These are phyloP conservation scores for Apiotrichum domesticum DNA, from an alignment of 1,284 basidiomycete genomes.

Conservation along the genomic window DNA sequence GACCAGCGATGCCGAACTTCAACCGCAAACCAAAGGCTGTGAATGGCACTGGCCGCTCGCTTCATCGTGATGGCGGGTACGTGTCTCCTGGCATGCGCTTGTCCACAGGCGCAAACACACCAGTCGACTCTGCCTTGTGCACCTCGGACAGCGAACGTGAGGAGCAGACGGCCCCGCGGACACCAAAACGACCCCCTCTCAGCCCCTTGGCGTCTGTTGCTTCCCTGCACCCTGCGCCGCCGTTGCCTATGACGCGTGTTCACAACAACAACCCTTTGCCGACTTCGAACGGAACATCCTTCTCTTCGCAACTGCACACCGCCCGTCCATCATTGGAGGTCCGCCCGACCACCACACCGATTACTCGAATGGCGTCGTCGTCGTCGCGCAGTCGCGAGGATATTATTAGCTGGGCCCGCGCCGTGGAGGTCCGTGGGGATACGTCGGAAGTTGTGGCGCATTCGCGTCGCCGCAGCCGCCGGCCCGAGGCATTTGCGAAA, in stretches of 20 bases:
- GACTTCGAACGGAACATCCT: constrained; percentile 4
- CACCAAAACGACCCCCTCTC: background rate
- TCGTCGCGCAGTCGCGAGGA: constrained; percentile 42
- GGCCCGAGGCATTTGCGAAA: constrained; percentile 7
- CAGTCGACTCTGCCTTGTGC: constrained; percentile 33
- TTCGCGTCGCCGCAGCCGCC: constrained; percentile 3
- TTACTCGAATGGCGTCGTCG: constrained; percentile 33
- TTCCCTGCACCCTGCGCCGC: constrained; percentile 1
- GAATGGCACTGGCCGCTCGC: constrained; percentile 8
- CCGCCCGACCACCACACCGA: constrained; percentile 14
- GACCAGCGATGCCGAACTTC: constrained; percentile 18
- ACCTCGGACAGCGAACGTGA: constrained; percentile 35
- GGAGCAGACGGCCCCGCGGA: constrained; percentile 1
- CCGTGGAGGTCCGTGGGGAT: constrained; percentile 23
- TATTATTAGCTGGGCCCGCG: constrained; percentile 42
- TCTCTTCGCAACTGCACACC: constrained; percentile 14
- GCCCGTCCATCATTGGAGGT: constrained; percentile 10
- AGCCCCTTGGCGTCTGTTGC: background rate
- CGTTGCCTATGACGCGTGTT: constrained; percentile 1
- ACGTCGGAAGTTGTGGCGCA: constrained; percentile 12
- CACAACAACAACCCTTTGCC: background rate
- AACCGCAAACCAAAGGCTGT: constrained; percentile 25
- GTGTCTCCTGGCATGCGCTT: constrained; percentile 14
- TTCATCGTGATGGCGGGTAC: background rate
- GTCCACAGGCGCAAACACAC: constrained; percentile 36